Base-by-base conservation (phyloP, 2,329 filamentous ascomycete species). In the Trichoderma guizhouense region DNA sequence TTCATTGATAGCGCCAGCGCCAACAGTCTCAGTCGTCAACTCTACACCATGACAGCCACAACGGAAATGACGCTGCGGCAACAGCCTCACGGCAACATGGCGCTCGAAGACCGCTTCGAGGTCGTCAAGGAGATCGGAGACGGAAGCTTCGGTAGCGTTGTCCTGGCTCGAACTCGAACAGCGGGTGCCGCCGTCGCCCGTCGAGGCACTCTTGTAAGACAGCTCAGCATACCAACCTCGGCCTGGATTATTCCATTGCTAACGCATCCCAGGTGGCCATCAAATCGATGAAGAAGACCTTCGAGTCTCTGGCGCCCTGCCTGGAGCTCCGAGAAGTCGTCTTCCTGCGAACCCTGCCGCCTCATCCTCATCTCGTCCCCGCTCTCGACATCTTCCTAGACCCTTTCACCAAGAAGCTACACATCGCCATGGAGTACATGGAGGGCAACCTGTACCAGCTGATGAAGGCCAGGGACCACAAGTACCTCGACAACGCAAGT, bases 261-360 rank as follows among this genome's bases (percentile, higher is more conserved):
- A 74, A 77, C 74, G 70, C 61, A 53, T 69, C 71, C 57, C 70
- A 98, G 96, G 93, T 99, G 78, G 96, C 96, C 57, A 98, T 99
- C 84, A 99, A 99, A 84, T 98, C 96, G 7, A 99, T 99, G 96
- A 99, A 99, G 88, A 99, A 99, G 89, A 95, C 92, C 0, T 99
- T 98, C 78, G 95, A 98, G 77, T 97, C 93, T 2, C 94, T 98
- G 79, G 85, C 89, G 18, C 92, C 94, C 67, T 99, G 96, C 81
- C 84, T 98, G 74, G 96, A 99, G 82, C 89, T 99, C 69, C 92
- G 96, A 74, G 96, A 99, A 82, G 96, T 99, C 75, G 96, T 99
- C 80, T 99, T 99, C 83, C 86, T 99, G 61, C 91, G 94, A 79
- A 95, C 94, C 12, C 86, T 99, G 18, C 96, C 96, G 2, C 86